These are phyloP conservation scores for Tetrahymena malaccensis DNA, from an alignment of 73 alveolate genomes.

Conservation along the genomic window DNA sequence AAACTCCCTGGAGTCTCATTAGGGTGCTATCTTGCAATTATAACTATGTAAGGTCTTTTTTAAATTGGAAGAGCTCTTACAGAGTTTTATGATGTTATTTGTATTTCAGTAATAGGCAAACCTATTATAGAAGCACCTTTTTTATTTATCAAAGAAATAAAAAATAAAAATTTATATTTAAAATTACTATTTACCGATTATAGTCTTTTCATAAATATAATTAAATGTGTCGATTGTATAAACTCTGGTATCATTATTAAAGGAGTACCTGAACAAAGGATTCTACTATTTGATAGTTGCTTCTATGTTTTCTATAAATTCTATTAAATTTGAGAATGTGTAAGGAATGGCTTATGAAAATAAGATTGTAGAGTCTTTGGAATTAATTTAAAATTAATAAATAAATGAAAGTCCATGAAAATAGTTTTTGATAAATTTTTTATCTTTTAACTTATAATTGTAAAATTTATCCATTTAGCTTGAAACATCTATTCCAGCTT, in stretches of 20 bases:
- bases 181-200: background rate
- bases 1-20: slow-evolving; percentile 65
- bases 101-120: background rate
- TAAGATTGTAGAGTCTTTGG: background rate
- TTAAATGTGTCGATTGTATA: background rate
- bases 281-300: background rate
- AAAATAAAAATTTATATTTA: background rate
- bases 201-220: background rate
- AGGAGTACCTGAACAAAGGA: background rate
- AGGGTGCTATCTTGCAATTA: slow-evolving; percentile 72
- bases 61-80: background rate
- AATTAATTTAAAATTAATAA: background rate
- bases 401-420: background rate
- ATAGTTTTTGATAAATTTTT: background rate
- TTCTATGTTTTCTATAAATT: background rate
- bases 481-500: background rate
- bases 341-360: background rate
- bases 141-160: background rate
- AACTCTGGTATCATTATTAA: background rate
- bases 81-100: background rate
- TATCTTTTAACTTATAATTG: background rate
- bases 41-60: slow-evolving; percentile 4
- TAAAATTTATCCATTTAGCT: background rate
- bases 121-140: background rate
- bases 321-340: background rate